These are phyloP conservation scores for Pseudophaeomoniella oleicola DNA, from an alignment of 2,329 filamentous ascomycete species.

Conservation along the genomic window DNA sequence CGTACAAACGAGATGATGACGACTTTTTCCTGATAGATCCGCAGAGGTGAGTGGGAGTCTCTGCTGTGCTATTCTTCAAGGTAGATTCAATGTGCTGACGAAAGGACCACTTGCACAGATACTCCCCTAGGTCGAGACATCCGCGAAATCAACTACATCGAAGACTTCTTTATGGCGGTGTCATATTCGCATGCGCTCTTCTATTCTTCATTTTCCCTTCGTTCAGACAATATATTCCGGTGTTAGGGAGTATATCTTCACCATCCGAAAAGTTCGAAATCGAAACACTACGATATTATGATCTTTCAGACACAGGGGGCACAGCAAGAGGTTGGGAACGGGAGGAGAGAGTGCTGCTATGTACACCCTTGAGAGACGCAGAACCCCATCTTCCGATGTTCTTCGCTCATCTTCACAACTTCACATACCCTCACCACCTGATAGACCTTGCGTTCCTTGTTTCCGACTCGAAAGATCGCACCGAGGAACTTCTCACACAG, in stretches of 20 bases:
- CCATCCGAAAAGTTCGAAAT: constrained; percentile 59
- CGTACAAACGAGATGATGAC: constrained; percentile 55
- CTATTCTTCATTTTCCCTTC: constrained; percentile 62
- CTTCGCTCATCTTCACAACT: constrained; percentile 90
- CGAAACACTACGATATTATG: constrained; percentile 94
- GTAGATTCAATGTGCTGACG: not conserved
- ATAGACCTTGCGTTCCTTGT: constrained; percentile 95
- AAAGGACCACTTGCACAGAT: not conserved
- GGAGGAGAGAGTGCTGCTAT: constrained; percentile 87
- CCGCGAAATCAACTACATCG: not conserved
- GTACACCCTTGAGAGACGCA: constrained; percentile 86
- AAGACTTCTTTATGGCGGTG: constrained; percentile 44
- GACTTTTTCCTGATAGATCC: constrained; percentile 73
- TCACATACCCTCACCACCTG: constrained; percentile 92
- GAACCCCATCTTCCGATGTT: constrained; percentile 91
- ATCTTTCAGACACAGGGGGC: constrained; percentile 80
- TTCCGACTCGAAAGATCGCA: constrained; percentile 91
- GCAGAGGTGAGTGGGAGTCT: constrained; percentile 54
- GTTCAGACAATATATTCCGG: constrained; percentile 48
- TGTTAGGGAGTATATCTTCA: constrained; percentile 56
- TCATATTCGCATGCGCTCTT: constrained; percentile 39
- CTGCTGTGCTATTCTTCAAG: not conserved
- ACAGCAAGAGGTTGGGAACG: constrained; percentile 89
- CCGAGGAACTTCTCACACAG: constrained; percentile 58
- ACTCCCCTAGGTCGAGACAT: not conserved